A percentile compares a stretch with the other conserved stretches of the same genome.
These are phyloP conservation scores for Candida golubevii DNA, from an alignment of 805 yeast species.

Conservation along the genomic window DNA sequence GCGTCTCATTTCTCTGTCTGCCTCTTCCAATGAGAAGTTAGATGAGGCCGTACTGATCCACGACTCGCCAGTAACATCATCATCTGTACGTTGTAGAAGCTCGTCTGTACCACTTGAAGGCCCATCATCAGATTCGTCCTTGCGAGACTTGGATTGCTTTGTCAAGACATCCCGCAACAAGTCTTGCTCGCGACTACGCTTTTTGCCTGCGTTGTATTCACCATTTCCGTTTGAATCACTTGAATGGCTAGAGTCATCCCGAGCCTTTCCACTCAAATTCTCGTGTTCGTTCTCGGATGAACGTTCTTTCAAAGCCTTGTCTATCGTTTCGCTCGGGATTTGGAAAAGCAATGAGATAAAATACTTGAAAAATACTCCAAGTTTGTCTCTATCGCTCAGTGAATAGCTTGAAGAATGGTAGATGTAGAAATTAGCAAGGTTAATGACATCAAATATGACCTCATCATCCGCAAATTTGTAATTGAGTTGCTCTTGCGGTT, in stretches of 20 bases:
- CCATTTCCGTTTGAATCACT: constrained; percentile 7
- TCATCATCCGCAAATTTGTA: constrained; percentile 62
- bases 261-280: constrained; percentile 9
- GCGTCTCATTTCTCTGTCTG: constrained; percentile 35
- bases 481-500: constrained; percentile 70
- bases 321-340: constrained; percentile 46
- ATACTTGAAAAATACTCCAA: constrained; percentile 64
- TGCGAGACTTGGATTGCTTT: constrained; percentile 41
- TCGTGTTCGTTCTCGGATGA: constrained; percentile 18
- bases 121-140: constrained; percentile 31
- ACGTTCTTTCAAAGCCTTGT: constrained; percentile 30
- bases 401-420: constrained; percentile 71
- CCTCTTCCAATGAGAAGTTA: constrained; percentile 25
- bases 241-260: constrained; percentile 15
- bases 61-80: constrained; percentile 37
- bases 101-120: constrained; percentile 33
- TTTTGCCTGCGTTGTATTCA: constrained; percentile 27
- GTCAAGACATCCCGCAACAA: constrained; percentile 58
- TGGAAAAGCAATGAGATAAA: constrained; percentile 73
- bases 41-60: constrained; percentile 39
- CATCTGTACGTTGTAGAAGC: constrained; percentile 26
- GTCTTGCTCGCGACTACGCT: constrained; percentile 52
- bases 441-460: constrained; percentile 69
- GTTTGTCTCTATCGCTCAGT: constrained; percentile 70
- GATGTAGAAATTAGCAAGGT: constrained; percentile 63